Base-by-base conservation (phyloP, 441 rosid species). In the Dalechampia spathulata region DNA sequence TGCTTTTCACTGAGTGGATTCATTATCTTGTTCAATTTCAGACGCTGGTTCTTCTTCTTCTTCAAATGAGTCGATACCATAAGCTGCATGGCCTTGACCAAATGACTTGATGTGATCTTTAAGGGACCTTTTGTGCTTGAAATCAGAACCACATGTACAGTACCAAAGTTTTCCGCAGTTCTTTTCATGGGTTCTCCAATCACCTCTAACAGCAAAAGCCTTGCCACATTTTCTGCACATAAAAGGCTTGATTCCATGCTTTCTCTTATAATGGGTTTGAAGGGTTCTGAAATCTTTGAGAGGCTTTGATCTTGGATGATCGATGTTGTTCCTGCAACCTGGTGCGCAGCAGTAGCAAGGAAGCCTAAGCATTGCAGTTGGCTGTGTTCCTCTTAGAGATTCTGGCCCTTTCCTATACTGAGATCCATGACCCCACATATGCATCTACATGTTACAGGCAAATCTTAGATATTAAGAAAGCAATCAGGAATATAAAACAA, bases 351-450 rank as follows among this genome's bases (percentile, higher is more conserved):
- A 93, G 58, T 85, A 93, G 66, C 99, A 93, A 1, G 99, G 96
- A 2, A 93, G 80, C 75, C 81, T 79, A 26, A 93, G 79, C 97
- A 89, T 93, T n/a, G 83, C 97, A 1, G 97, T 82, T 47, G 99
- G 97, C 27, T 89, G 97, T 20, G 97, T 89, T 60, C 97, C 97
- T 48, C 95, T 77, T 6, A 93, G 81, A 0, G 97, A 89, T 63
- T 93, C 99, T 5, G 99, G 97, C 26, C 99, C 99, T 72, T 83
- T 93, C 58, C 96, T 69, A 71, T 93, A 93, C 61, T 93, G 96
- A 37, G 99, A 89, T 44, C 99, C 99, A 62, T 93, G 99, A 48
- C 99, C 99, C 99, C 99, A 93, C 99, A 93, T 93, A 73, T 93
- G 99, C 99, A 93, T 93, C 99, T 92, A 50, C 70, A 47, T 26